phyloP scores from a whole-genome alignment of 352 stramenopile species.

The Globisporangium sylvaticum region DNA sequence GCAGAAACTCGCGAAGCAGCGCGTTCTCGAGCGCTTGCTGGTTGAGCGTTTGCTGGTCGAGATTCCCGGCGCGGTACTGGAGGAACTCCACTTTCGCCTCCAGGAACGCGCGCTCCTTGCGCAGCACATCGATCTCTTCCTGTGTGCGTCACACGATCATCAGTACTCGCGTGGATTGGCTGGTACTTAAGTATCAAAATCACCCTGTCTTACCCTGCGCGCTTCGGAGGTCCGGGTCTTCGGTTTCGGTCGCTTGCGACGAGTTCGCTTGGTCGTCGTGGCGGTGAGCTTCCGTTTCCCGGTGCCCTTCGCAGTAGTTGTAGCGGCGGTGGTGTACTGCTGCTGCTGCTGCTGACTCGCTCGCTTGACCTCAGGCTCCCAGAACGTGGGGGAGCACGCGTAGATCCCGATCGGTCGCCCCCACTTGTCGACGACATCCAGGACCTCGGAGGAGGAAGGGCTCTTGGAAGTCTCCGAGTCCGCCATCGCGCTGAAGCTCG shows the following conservation, averaged over 20 bases:
- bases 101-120: background rate
- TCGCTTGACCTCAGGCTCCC: too few species aligned
- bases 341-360: too few species aligned
- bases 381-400: too few species aligned
- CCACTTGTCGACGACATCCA: too few species aligned
- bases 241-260: background rate
- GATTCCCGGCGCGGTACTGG: background rate
- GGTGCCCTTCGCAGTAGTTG: too few species aligned
- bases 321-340: too few species aligned
- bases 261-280: background rate
- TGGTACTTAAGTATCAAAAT: too few species aligned
- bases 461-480: too few species aligned
- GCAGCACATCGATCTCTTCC: background rate
- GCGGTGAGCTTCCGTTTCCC: background rate
- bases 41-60: background rate
- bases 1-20: background rate
- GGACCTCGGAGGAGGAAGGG: too few species aligned
- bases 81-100: background rate
- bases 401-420: too few species aligned
- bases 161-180: too few species aligned
- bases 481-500: too few species aligned
- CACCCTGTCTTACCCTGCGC: background rate
- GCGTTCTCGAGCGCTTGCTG: background rate
- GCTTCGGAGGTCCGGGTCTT: background rate
- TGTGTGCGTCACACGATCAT: background rate